A percentile compares a stretch with the other conserved stretches of the same genome.
phyloP scores from a whole-genome alignment of 2,329 filamentous ascomycete genomes.

The Penicillium sp. region DNA sequence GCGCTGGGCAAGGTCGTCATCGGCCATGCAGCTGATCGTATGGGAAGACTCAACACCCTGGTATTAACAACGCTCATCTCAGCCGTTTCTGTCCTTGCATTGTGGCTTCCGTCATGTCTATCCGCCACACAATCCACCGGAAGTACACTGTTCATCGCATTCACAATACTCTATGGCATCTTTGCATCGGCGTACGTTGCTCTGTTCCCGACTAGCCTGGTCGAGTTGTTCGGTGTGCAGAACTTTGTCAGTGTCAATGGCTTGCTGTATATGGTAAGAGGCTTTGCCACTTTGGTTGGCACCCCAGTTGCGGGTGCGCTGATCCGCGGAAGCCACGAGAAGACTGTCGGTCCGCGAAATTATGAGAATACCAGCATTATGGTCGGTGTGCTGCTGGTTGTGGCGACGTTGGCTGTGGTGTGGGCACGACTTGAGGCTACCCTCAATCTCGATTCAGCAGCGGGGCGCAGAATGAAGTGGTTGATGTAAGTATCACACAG shows the following conservation, averaged over 20 bases:
- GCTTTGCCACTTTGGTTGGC: slow-evolving; percentile 37
- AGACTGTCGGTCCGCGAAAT: slow-evolving; percentile 10
- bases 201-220: slow-evolving; percentile 39
- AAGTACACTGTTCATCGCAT: slow-evolving; percentile 27
- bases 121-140: slow-evolving; percentile 9
- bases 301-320: slow-evolving; percentile 34
- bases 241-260: slow-evolving; percentile 40
- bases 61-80: slow-evolving; percentile 30
- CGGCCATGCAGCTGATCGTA: slow-evolving; percentile 36
- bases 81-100: slow-evolving; percentile 24
- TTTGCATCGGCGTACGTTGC: slow-evolving; percentile 40
- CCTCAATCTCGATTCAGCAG: slow-evolving; percentile 6
- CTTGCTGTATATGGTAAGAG: slow-evolving; percentile 39
- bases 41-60: slow-evolving; percentile 40
- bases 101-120: slow-evolving; percentile 25
- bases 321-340: slow-evolving; percentile 20
- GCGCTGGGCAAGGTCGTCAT: slow-evolving; percentile 38
- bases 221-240: slow-evolving; percentile 40
- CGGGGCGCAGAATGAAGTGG: slow-evolving; percentile 12
- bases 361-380: slow-evolving; percentile 25
- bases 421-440: slow-evolving; percentile 28
- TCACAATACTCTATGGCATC: slow-evolving; percentile 34
- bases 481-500: slow-evolving; percentile 6
- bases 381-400: slow-evolving; percentile 22
- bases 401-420: slow-evolving; percentile 21